phyloP scores from a whole-genome alignment of 306 rosid genomes.

The Glycine soja region DNA sequence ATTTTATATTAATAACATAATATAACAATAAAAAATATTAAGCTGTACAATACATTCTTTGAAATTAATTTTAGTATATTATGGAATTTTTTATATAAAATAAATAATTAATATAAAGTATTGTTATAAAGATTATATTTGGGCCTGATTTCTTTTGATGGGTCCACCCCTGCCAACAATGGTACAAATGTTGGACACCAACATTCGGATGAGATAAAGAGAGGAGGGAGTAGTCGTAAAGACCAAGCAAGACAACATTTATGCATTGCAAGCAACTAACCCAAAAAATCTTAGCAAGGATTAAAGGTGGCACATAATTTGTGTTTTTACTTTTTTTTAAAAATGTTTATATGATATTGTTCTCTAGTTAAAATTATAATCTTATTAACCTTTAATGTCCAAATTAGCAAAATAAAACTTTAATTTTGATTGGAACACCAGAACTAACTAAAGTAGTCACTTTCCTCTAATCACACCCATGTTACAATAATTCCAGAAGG shows the following conservation, averaged over 20 bases:
- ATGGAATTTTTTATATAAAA: too few species aligned
- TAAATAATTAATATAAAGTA: too few species aligned
- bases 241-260: constrained; percentile 36
- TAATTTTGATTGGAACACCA: neutral
- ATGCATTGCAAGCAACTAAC: constrained; percentile 11
- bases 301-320: constrained; percentile 36
- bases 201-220: neutral
- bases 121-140: too few species aligned
- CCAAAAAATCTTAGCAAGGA: constrained; percentile 8
- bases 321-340: neutral
- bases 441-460: neutral
- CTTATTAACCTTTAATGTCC: neutral
- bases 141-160: too few species aligned
- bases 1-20: too few species aligned
- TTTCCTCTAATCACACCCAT: neutral
- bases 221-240: constrained; percentile 29
- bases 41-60: too few species aligned
- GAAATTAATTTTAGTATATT: too few species aligned
- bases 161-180: neutral
- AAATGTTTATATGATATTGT: neutral
- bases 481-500: constrained; percentile 21
- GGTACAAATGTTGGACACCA: neutral
- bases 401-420: neutral
- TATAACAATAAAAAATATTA: too few species aligned
- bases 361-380: neutral